Evolutionary conservation across 768 basidiomycete species (phyloP).

Genomic region (Neoboletus subvelutipes): DNA sequence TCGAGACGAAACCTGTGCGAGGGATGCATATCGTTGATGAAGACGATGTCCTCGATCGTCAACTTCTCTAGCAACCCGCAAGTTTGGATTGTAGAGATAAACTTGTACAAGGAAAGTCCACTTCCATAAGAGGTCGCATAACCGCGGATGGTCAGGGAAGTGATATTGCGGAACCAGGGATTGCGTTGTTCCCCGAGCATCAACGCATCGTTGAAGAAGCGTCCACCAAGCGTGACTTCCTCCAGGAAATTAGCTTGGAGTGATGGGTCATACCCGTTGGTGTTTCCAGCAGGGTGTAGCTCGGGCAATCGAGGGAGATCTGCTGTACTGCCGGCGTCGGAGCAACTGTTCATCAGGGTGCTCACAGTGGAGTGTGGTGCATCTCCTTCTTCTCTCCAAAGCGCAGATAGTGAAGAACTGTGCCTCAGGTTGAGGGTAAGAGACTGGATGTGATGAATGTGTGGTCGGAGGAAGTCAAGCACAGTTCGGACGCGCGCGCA

Average conservation of each 20-base stretch:
- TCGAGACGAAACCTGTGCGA: constrained; percentile 8
- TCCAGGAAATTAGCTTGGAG: background rate
- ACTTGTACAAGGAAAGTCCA: constrained; percentile 1
- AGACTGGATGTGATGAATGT: constrained; percentile 1
- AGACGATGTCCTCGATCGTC: constrained; percentile 3
- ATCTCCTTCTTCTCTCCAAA: constrained; percentile 9
- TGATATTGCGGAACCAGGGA: constrained; percentile 6
- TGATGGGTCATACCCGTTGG: background rate
- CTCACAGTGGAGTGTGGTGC: background rate
- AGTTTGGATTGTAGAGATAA: background rate
- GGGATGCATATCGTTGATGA: constrained; percentile 5
- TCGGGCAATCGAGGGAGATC: background rate
- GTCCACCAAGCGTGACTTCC: background rate
- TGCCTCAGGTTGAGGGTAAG: constrained; percentile 1
- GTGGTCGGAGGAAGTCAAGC: constrained; percentile 1
- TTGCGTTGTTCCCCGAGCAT: background rate
- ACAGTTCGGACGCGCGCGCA: background rate
- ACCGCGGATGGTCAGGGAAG: background rate
- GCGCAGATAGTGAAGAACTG: background rate
- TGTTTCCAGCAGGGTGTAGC: background rate
- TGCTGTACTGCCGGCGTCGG: background rate
- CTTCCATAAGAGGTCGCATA: background rate
- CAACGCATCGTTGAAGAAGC: background rate
- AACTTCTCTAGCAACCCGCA: background rate
- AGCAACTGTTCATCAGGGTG: background rate